Percentiles rank a stretch among this genome's conserved stretches.
phyloP scores from a whole-genome alignment of 2,329 filamentous ascomycete species.

The Penicillium janthinellum region DNA sequence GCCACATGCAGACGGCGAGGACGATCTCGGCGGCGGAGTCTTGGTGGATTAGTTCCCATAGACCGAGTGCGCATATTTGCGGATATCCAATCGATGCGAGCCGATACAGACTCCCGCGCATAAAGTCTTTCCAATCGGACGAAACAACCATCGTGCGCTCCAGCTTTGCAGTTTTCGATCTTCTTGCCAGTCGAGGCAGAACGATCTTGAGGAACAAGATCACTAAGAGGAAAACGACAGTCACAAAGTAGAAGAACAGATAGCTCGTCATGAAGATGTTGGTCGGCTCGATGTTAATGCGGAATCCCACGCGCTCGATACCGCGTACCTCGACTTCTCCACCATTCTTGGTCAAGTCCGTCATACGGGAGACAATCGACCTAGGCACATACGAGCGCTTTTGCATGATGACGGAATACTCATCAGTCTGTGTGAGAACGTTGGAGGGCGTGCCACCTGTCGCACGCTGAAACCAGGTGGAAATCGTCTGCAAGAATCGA shows the following conservation, averaged over 20 bases:
- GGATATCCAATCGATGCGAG: constrained; percentile 87
- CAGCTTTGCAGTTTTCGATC: constrained; percentile 77
- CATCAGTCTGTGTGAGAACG: constrained; percentile 68
- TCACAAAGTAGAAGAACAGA: constrained; percentile 84
- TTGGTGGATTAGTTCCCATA: constrained; percentile 86
- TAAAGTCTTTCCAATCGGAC: constrained; percentile 85
- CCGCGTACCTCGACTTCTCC: constrained; percentile 65
- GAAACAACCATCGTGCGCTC: constrained; percentile 69
- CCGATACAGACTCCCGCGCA: constrained; percentile 93
- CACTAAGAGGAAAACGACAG: constrained; percentile 71
- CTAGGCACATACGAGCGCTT: constrained; percentile 46
- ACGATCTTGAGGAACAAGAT: constrained; percentile 80
- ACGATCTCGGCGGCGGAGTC: constrained; percentile 87
- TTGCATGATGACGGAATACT: constrained; percentile 79
- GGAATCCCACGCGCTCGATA: constrained; percentile 87
- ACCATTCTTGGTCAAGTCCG: constrained; percentile 43
- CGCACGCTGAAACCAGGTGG: constrained; percentile 93
- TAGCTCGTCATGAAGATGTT: constrained; percentile 94
- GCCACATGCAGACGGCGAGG: constrained; percentile 83
- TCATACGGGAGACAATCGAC: constrained; percentile 14
- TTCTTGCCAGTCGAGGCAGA: constrained; percentile 68
- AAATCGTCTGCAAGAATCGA: constrained; percentile 79
- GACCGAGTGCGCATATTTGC: constrained; percentile 83
- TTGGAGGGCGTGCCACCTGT: constrained; percentile 83
- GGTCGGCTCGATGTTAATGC: constrained; percentile 77